phyloP scores from a whole-genome alignment of 768 basidiomycete species.

The Inosperma sp. region DNA sequence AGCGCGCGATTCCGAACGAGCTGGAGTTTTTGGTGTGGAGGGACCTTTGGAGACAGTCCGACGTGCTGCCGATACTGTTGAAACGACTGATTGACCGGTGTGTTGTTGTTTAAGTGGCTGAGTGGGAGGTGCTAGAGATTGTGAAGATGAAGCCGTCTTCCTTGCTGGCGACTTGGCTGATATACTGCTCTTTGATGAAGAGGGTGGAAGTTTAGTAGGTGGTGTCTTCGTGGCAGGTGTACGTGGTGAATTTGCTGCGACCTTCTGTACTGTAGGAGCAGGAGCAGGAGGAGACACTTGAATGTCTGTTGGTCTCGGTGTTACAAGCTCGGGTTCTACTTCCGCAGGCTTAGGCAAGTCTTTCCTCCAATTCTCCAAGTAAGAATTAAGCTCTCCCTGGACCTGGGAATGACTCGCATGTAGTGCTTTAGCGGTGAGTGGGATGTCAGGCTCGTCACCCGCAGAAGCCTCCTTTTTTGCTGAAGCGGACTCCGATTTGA shows the following conservation, averaged over 20 bases:
- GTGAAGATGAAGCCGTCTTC: slow-evolving; percentile 23
- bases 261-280: not conserved
- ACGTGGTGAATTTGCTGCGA: slow-evolving; percentile 4
- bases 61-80: slow-evolving; percentile 17
- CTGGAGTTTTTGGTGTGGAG: slow-evolving; percentile 22
- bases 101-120: slow-evolving; percentile 33
- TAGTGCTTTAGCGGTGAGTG: slow-evolving; percentile 14
- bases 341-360: slow-evolving; percentile 20
- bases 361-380: slow-evolving; percentile 28
- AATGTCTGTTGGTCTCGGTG: slow-evolving; percentile 17
- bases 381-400: slow-evolving; percentile 20
- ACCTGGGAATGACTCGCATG: slow-evolving; percentile 20
- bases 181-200: slow-evolving; percentile 18
- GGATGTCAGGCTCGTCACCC: not conserved
- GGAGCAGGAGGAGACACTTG: not conserved
- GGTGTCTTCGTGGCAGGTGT: slow-evolving; percentile 12
- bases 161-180: slow-evolving; percentile 24
- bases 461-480: not conserved
- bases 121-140: slow-evolving; percentile 19
- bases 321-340: slow-evolving; percentile 15
- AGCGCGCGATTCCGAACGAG: slow-evolving; percentile 31
- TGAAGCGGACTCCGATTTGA: slow-evolving; percentile 30
- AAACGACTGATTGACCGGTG: slow-evolving; percentile 30
- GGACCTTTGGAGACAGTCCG: slow-evolving; percentile 21
- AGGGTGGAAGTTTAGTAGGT: not conserved